These are phyloP conservation scores for Radiomyces spectabilis DNA, from an alignment of 192 early-diverging fungal genomes.

Conservation along the genomic window DNA sequence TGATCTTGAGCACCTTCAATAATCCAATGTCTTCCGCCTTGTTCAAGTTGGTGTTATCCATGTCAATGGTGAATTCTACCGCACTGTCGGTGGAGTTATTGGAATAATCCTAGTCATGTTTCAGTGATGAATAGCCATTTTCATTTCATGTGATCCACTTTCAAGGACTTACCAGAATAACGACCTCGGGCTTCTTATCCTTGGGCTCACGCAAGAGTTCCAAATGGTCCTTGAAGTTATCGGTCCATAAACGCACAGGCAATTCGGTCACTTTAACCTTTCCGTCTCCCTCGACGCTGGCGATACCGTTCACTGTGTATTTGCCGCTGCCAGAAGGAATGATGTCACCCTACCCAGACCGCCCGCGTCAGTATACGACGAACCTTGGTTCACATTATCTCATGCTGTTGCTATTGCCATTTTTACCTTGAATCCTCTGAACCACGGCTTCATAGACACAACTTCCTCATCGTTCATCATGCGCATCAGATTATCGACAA, in stretches of 20 bases:
- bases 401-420: too few species aligned
- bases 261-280: constrained; percentile 86
- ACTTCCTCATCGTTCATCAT: constrained; percentile 71
- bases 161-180: constrained; percentile 35
- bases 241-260: constrained; percentile 84
- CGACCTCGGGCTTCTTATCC: constrained; percentile 63
- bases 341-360: constrained; percentile 56
- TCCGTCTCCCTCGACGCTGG: constrained; percentile 62
- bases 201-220: constrained; percentile 39
- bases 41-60: constrained; percentile 60
- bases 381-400: too few species aligned
- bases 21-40: constrained; percentile 72
- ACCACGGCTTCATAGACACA: constrained; percentile 85
- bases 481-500: constrained; percentile 77
- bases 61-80: constrained; percentile 59
- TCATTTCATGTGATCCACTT: not conserved
- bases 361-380: too few species aligned
- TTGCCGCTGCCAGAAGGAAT: constrained; percentile 43
- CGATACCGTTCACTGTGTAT: constrained; percentile 62
- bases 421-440: constrained; percentile 75
- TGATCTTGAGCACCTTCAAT: constrained; percentile 76
- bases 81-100: constrained; percentile 62
- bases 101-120: constrained; percentile 45
- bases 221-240: constrained; percentile 78
- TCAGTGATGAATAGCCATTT: not conserved